These are phyloP conservation scores for Cyclaneusma minus DNA, from an alignment of 2,329 filamentous ascomycete genomes.

Conservation along the genomic window DNA sequence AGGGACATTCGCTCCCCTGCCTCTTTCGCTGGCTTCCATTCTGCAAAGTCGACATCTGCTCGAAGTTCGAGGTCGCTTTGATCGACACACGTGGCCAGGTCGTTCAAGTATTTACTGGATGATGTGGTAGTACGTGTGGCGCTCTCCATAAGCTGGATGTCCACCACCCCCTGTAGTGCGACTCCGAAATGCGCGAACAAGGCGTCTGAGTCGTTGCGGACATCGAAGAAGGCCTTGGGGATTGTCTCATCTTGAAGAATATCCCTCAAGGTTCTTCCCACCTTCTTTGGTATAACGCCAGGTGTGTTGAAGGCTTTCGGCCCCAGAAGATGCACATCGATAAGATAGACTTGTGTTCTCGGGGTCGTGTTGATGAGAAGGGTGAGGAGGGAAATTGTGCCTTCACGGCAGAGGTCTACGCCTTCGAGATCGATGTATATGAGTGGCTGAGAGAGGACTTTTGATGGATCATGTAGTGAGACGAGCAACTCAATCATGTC, in stretches of 20 bases:
- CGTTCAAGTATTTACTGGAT: slow-evolving; percentile 15
- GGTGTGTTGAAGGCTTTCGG: slow-evolving; percentile 13
- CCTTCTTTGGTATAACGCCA: too few species aligned
- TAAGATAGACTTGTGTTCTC: slow-evolving; percentile 12
- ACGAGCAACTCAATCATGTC: slow-evolving; percentile 13
- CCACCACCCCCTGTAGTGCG: slow-evolving; percentile 26
- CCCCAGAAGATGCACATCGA: slow-evolving; percentile 17
- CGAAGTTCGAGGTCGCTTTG: slow-evolving; percentile 1
- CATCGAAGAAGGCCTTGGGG: slow-evolving; percentile 25
- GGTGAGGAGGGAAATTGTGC: slow-evolving; percentile 13
- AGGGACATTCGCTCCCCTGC: slow-evolving; percentile 21
- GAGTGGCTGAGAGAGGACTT: slow-evolving; percentile 10
- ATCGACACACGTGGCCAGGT: slow-evolving; percentile 23
- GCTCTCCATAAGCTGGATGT: slow-evolving; percentile 41
- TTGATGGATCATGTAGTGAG: slow-evolving; percentile 10
- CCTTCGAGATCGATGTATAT: slow-evolving; percentile 16
- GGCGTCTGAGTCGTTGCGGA: slow-evolving; percentile 43
- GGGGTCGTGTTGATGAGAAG: slow-evolving; percentile 11
- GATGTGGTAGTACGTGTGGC: slow-evolving; percentile 16
- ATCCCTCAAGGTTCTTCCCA: slow-evolving; percentile 14
- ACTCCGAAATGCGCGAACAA: slow-evolving; percentile 30
- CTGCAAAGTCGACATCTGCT: too few species aligned
- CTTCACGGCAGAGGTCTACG: slow-evolving; percentile 12
- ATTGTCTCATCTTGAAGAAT: slow-evolving; percentile 15
- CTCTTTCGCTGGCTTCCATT: slow-evolving; percentile 20